Evolutionary conservation across 495 filamentous ascomycete genomes (phyloP), one percentile per base, ranked within the genome.

Genomic region (Trichoderma gamsii): DNA sequence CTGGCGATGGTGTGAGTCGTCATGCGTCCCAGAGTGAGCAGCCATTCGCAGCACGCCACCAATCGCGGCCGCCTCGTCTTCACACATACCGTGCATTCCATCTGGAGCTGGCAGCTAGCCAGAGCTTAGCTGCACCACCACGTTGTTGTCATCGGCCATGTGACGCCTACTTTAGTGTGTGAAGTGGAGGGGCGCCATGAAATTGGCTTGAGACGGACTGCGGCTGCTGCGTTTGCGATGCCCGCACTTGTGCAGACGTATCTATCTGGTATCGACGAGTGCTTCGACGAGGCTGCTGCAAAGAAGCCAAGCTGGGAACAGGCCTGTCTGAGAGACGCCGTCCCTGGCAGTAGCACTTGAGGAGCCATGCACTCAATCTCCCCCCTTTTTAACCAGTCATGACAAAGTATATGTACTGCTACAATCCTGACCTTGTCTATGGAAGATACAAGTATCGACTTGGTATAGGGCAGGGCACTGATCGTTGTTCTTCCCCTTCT

Each of bases 131-230:
- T 61, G 56, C 56, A 61, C 23, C 56, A 61, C 56, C 56, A 61
- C 56, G 56, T 61, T 61, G 56, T 61, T 61, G 56, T 61, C 56
- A 61, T 29, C 56, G 56, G 56, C 56, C 56, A 61, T 61, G 56
- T 61, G 56, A 61, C 56, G 56, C 56, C 27, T 56, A 23, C 51
- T 56, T n/a, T 61, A 61, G 56, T 25, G 56, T 32, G 15, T 11
- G 11, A 61, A 35, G 27, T 9, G 56, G 11, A 25, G 56, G 11
- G 25, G 23, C 8, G 25, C 5, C 21, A 61, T 2, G 16, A 23
- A 52, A 23, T 9, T 9, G 21, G n/a, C 15, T 49, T 49, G 15
- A 49, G 18, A 49, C 44, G 44, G 44, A n/a, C 18, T 49, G 44
- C 44, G 44, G 43, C 18, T 52, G 43, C 18, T 52, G 18, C n/a